Base-by-base conservation (phyloP, 2,329 filamentous ascomycete species). In the Aureobasidium sp. region DNA sequence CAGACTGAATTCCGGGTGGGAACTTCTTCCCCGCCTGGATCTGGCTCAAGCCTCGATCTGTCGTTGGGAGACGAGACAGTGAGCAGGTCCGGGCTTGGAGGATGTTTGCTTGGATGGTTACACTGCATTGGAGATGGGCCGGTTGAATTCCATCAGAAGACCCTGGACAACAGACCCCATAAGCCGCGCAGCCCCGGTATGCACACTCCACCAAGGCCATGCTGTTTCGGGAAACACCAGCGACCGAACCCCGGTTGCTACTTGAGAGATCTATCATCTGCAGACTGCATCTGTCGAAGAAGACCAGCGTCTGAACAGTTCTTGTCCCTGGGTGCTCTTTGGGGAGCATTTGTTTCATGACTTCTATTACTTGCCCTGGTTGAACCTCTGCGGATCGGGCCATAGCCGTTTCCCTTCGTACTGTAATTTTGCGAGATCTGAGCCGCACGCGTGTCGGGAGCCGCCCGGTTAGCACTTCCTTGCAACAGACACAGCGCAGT, bases 1-100 rank as follows among this genome's bases (percentile, higher is more conserved):
- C 53, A 46, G 53, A 40, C 25, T 11, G n/a, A 55, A 25, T 31
- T 40, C 35, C 50, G 50, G 50, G 35, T 37, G 47, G 29, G 29
- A 38, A 40, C 49, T 27, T 23, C 11, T 55, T 31, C 51, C 51
- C 37, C 51, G 37, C 51, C 51, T 55, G 51, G 33, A 55, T 43
- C 51, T 55, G 51, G 51, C 51, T 29, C 38, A 43, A 43, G 25
- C 38, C 51, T 55, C 25, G 27, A 43, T 55, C 51, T 55, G 51
- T 55, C 51, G 51, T 43, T 55, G 51, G 43, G 51, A 43, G 27
- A 29, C 27, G 9, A 29, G 38, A 55, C 37, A 31, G 37, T 37
- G 43, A 27, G 15, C 21, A 54, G 13, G 23, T 42, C 50, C 50
- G 50, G 37, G 50, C 21, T 25, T 19, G n/a, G 9, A 29, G 27